Base-by-base conservation (phyloP, 1,139 yeast genomes). In the Suhomyces chickasaworum region DNA sequence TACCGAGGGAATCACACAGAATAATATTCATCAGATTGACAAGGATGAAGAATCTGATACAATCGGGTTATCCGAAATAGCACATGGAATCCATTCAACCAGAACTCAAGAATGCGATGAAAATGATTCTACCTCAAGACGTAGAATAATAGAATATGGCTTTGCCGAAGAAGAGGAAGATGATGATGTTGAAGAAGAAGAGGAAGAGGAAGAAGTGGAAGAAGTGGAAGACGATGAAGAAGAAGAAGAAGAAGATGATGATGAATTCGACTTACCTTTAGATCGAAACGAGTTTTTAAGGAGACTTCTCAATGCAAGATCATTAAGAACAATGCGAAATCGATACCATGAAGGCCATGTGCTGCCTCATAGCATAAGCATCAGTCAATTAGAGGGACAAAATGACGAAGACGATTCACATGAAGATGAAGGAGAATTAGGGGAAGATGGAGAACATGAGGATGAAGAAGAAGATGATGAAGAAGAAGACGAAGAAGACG, bases 391-490 rank as follows among this genome's bases (percentile, higher is more conserved):
- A 20, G 20, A 22, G 16, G 32, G 50, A 30, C 59, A 55, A 35
- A 51, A 48, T 12, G 56, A 12, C 3, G 32, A 37, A n/a, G 59
- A 53, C 45, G 56, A 51, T 12, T 59, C 58, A 33, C 61, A 57
- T 6, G 65, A 58, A 15, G 25, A 21, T 7, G 53, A 53, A 6
- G 52, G 48, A n/a, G 56, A 55, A 4, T 53, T 49, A 12, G 43
- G 39, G n/a, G 44, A 52, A 13, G 57, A 53, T 16, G 57, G 50
- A 30, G 58, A 54, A n/a, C 56, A 51, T 13, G 59, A 54, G 5
- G 60, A 53, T 3, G 60, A 54, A 10, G 52, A 41, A 4, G 50
- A 44, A 7, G 62, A 55, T 4, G 61, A 54, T 7, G 59, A 57
- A 9, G 58, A 58, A 7, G 57, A 49, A n/a, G 60, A 54, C 17